Base-by-base conservation (phyloP, 2,329 filamentous ascomycete genomes). In the Leptoxyphium fumago region DNA sequence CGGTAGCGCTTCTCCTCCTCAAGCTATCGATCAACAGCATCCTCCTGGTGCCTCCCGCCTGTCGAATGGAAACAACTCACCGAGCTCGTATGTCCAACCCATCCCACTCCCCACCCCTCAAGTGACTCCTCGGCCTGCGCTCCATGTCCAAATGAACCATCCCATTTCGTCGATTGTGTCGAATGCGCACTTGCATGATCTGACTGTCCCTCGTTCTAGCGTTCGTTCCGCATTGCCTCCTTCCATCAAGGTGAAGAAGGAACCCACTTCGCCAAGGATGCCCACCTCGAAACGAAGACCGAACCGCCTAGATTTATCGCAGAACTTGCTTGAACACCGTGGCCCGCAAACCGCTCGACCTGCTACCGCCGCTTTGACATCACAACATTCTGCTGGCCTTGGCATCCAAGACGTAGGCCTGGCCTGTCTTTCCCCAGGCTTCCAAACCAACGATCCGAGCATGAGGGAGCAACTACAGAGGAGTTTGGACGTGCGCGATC, bases 391-490 rank as follows among this genome's bases (percentile, higher is more conserved):
- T 46, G 73, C 73, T 39, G 77, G 80, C 17, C 68, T 91, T 32
- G 84, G 75, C 38, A 89, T 96, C 58, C 87, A 94, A 56, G 86
- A 95, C 64, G 84, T 96, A 21, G 91, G 91, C 46, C 73, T 96
- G 45, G 89, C 89, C 38, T 98, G 91, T 58, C 71, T 98, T 44
- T 96, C 91, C 2, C 91, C 91, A 0, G 91, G 91, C 43, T 96
- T 98, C 58, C 80, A 93, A 52, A 96, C 91, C 13, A 84, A 96
- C 55, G 87, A 98, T 63, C 89, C 91, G n/a, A 76, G 83, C 15
- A 93, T 95, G 86, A 82, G 91, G 59, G 86, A 94, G 64, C 88
- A 96, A 64, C 70, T 98, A 43, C 87, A 96, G 65, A 79, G 89
- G 53, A 96, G 91, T 64, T 78, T 95, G 64, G 87, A 84, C 39